Conservation (phyloP, 345 rosid species). For the Limnanthes douglasii region DNA sequence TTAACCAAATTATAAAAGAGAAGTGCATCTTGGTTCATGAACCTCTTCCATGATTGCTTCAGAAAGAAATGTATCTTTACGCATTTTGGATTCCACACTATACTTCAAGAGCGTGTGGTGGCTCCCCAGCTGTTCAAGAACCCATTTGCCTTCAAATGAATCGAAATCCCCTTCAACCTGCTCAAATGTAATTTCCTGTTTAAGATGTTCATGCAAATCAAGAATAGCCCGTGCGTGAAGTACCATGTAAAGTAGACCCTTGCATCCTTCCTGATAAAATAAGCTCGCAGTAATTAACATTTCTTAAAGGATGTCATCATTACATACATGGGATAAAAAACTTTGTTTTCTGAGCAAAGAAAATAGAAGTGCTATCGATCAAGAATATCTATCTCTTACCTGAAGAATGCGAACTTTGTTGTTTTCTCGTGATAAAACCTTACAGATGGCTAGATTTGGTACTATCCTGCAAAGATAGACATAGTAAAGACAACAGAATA, state of each 20-base stretch:
- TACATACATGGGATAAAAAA: neutral
- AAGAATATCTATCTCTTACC: conserved; percentile 26
- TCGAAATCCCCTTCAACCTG: conserved; percentile 96
- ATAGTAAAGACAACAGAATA: conserved; percentile 6
- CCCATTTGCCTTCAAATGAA: conserved; percentile 89
- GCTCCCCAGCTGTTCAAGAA: conserved; percentile 76
- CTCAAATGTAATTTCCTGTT: conserved; percentile 72
- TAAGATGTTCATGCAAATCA: conserved; percentile 65
- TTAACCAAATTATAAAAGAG: too few relatives aligned
- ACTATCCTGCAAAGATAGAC: conserved; percentile 50
- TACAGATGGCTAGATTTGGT: conserved; percentile 92
- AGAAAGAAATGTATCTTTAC: conserved; percentile 70
- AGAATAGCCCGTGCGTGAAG: conserved; percentile 95
- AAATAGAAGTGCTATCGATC: neutral
- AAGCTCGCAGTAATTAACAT: neutral
- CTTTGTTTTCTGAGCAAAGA: neutral
- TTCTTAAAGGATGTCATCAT: neutral
- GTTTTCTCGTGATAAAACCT: conserved; percentile 78
- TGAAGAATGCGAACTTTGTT: conserved; percentile 85
- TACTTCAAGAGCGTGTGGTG: conserved; percentile 89
- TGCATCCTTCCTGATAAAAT: conserved; percentile 78
- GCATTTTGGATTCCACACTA: conserved; percentile 83
- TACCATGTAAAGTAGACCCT: conserved; percentile 86
- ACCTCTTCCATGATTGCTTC: conserved; percentile 99
- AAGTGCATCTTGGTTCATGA: too few relatives aligned